Evolutionary conservation across 1,284 basidiomycete species (phyloP).

Genomic region (Apiotrichum laibachii): DNA sequence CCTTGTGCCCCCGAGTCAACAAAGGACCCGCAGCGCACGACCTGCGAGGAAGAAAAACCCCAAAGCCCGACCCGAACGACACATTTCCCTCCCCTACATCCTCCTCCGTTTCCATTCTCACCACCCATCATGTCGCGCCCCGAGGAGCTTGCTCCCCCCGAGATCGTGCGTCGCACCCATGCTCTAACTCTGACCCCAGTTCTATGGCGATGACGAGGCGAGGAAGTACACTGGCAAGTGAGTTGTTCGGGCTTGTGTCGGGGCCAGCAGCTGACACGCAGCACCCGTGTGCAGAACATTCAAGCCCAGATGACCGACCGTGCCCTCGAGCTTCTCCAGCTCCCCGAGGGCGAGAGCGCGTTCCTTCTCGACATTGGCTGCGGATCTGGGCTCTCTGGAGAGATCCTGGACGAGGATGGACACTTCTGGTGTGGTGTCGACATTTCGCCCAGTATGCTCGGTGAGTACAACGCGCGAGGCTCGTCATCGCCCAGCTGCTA

Average conservation of each 20-base stretch:
- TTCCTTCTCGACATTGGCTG: constrained; percentile 96
- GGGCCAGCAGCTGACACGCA: constrained; percentile 7
- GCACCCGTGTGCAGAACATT: constrained; percentile 86
- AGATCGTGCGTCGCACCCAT: constrained; percentile 59
- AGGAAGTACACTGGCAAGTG: constrained; percentile 96
- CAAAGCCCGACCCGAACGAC: neutral
- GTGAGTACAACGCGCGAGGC: constrained; percentile 54
- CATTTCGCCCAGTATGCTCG: constrained; percentile 94
- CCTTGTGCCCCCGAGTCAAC: too few relatives aligned
- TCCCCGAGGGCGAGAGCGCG: constrained; percentile 70
- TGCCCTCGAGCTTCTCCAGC: constrained; percentile 83
- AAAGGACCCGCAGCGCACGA: too few relatives aligned
- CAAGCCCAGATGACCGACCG: constrained; percentile 98
- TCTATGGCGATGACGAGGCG: constrained; percentile 94
- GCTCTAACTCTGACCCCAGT: constrained; percentile 47
- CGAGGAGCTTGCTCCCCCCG: constrained; percentile 91
- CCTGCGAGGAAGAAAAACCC: too few relatives aligned
- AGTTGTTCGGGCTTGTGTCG: constrained; percentile 29
- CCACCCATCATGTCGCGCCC: constrained; percentile 76
- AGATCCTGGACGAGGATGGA: constrained; percentile 88
- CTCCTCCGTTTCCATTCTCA: neutral
- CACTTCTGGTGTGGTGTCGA: constrained; percentile 94
- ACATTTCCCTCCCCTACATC: neutral
- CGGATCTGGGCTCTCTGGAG: constrained; percentile 95
- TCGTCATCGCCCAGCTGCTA: neutral